Percentiles rank a stretch among this genome's conserved stretches.
Conservation (phyloP, 257 asterid genomes). For the Avicennia marina region DNA sequence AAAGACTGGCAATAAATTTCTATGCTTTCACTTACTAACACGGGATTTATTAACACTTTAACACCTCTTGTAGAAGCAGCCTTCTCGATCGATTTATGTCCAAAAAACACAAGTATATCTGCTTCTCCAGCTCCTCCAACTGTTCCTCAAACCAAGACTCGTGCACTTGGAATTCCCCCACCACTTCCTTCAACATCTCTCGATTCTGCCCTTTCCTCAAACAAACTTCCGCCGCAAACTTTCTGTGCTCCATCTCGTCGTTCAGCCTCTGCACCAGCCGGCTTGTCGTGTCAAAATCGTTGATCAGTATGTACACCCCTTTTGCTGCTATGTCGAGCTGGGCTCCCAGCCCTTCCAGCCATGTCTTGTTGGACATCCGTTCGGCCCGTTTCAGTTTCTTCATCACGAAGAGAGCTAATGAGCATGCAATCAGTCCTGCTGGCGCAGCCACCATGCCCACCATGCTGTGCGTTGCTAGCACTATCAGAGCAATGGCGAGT, state of each 20-base stretch:
- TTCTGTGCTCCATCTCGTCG: slow-evolving; percentile 58
- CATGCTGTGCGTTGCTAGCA: slow-evolving; percentile 33
- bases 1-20: too few species aligned
- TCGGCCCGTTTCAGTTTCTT: slow-evolving; percentile 18
- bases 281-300: slow-evolving; percentile 57
- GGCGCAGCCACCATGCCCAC: slow-evolving; percentile 36
- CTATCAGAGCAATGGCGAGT: slow-evolving; percentile 20
- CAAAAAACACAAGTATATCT: slow-evolving; percentile 56
- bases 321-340: slow-evolving; percentile 64
- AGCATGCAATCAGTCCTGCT: slow-evolving; percentile 12
- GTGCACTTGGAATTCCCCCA: slow-evolving; percentile 33
- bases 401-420: slow-evolving; percentile 15
- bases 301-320: slow-evolving; percentile 54
- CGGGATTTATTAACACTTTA: too few species aligned
- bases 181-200: slow-evolving; percentile 47
- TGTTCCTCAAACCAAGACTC: slow-evolving; percentile 36
- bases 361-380: too few species aligned
- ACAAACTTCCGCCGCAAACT: slow-evolving; percentile 35
- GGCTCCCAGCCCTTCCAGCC: slow-evolving; percentile 29
- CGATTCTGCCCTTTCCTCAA: slow-evolving; percentile 33
- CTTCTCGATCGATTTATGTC: slow-evolving; percentile 60
- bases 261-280: slow-evolving; percentile 39
- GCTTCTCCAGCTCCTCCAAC: slow-evolving; percentile 63
- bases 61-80: slow-evolving; percentile 34
- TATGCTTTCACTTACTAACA: too few species aligned